Conservation (phyloP, 1,284 basidiomycete genomes). For the Ustilago tritici region DNA sequence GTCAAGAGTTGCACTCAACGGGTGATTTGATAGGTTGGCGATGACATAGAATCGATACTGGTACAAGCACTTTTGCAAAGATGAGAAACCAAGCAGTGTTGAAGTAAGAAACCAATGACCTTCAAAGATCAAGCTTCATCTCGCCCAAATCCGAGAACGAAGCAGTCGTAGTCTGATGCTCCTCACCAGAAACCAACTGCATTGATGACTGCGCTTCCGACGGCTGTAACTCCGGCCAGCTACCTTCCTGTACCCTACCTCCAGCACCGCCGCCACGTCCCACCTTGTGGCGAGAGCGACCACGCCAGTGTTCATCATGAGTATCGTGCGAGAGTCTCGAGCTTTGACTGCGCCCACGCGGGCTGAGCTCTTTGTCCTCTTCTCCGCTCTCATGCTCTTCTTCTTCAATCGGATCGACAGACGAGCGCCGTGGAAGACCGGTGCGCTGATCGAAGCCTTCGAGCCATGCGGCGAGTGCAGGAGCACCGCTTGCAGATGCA, state of each 20-base stretch:
- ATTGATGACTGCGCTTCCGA: conserved; percentile 48
- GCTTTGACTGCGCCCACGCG: conserved; percentile 35
- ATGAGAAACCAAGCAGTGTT: background rate
- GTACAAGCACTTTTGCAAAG: background rate
- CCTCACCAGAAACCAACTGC: conserved; percentile 32
- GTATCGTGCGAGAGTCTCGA: conserved; percentile 23
- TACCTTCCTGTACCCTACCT: conserved; percentile 31
- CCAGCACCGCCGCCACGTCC: conserved; percentile 11
- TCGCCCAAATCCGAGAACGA: conserved; percentile 39
- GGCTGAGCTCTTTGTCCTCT: conserved; percentile 44
- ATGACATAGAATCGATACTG: background rate
- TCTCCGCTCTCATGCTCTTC: conserved; percentile 48
- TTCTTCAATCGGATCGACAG: conserved; percentile 55
- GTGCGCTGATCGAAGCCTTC: conserved; percentile 54
- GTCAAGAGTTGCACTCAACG: background rate
- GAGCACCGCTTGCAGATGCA: conserved; percentile 12
- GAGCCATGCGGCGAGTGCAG: conserved; percentile 46
- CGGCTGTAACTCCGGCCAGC: conserved; percentile 43
- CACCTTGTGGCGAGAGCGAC: conserved; percentile 37
- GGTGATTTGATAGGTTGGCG: background rate
- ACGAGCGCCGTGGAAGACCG: conserved; percentile 51
- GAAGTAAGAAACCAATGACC: background rate
- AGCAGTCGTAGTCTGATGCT: conserved; percentile 11
- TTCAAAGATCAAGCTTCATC: conserved; percentile 50
- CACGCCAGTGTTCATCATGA: conserved; percentile 44